These are phyloP conservation scores for Picea glauca DNA, from an alignment of 75 land plant genomes.

Conservation along the genomic window DNA sequence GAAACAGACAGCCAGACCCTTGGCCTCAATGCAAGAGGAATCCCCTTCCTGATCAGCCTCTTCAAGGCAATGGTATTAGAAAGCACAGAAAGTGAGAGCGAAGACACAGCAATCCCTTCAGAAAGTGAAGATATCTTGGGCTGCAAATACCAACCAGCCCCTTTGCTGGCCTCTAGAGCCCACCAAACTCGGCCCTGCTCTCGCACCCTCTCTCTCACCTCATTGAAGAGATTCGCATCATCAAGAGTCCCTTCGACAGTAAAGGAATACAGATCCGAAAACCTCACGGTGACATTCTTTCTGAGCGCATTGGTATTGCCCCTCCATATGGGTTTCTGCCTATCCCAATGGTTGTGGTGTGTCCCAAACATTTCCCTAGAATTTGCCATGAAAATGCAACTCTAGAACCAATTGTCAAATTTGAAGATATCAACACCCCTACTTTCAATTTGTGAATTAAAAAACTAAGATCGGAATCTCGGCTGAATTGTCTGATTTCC, in stretches of 20 bases:
- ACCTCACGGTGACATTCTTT: slow-evolving; percentile 59
- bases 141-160: slow-evolving; percentile 87
- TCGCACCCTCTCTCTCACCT: slow-evolving; percentile 84
- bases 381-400: too few species aligned
- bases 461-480: too few species aligned
- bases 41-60: slow-evolving; percentile 86
- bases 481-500: too few species aligned
- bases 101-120: slow-evolving; percentile 43
- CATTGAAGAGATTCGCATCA: slow-evolving; percentile 77
- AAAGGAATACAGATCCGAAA: slow-evolving; percentile 83
- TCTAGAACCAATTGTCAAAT: too few species aligned
- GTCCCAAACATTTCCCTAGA: too few species aligned
- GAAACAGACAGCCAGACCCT: slow-evolving; percentile 90
- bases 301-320: slow-evolving; percentile 22
- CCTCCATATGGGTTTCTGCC: slow-evolving; percentile 5
- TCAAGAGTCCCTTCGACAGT: slow-evolving; percentile 84
- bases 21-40: slow-evolving; percentile 79
- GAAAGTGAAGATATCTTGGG: slow-evolving; percentile 56
- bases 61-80: slow-evolving; percentile 59
- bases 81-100: slow-evolving; percentile 30
- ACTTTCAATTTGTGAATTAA: too few species aligned
- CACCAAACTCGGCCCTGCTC: slow-evolving; percentile 85
- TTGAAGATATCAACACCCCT: too few species aligned
- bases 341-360: too few species aligned
- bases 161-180: slow-evolving; percentile 82